These are phyloP conservation scores for Carex littledalei DNA, from an alignment of 176 grass and related monocot genomes.

Conservation along the genomic window DNA sequence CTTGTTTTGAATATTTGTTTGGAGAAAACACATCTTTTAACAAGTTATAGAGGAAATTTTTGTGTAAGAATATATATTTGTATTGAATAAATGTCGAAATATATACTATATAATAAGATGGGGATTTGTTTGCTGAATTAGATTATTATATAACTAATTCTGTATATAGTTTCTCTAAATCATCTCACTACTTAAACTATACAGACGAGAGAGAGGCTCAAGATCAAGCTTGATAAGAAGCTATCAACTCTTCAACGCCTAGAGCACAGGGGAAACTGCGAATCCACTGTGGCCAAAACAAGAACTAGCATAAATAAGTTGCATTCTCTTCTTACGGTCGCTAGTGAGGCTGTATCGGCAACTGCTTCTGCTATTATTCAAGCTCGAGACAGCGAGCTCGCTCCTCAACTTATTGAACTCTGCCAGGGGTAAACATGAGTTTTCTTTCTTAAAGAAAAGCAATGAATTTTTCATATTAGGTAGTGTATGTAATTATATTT, in stretches of 20 bases:
- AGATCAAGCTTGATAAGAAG: constrained; percentile 65
- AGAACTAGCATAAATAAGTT: constrained; percentile 51
- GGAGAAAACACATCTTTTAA: background rate
- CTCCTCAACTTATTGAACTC: constrained; percentile 52
- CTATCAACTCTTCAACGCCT: constrained; percentile 28
- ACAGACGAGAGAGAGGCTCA: constrained; percentile 51
- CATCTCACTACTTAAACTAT: background rate
- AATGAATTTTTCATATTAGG: background rate
- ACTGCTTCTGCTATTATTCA: constrained; percentile 38
- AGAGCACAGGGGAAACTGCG: constrained; percentile 49
- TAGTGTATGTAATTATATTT: background rate
- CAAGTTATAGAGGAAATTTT: background rate
- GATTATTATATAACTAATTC: background rate
- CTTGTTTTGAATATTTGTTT: background rate
- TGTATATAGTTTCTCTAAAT: background rate
- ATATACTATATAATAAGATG: background rate
- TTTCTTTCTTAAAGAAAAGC: background rate
- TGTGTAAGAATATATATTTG: background rate
- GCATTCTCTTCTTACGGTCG: constrained; percentile 31
- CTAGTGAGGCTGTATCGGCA: constrained; percentile 36
- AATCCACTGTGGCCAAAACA: constrained; percentile 47
- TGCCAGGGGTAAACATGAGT: background rate
- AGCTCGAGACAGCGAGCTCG: constrained; percentile 59
- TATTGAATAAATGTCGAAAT: background rate
- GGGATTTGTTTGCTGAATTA: background rate